Evolutionary conservation across 2,329 filamentous ascomycete genomes (phyloP).

Genomic region (Phaeosphaeriaceae sp.): DNA sequence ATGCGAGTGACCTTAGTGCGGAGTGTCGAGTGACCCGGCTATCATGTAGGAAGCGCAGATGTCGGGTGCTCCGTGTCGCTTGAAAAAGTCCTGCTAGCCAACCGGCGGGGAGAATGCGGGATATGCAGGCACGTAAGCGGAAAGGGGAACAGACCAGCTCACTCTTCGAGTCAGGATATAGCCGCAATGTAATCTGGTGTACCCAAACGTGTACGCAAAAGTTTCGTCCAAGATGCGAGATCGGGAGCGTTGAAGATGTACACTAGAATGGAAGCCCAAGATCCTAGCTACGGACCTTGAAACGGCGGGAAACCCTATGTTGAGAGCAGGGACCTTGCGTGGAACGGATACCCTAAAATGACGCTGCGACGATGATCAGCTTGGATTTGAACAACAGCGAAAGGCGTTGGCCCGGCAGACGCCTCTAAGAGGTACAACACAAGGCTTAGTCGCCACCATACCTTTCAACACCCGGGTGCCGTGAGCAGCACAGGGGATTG

Average conservation of each 20-base stretch:
- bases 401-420: slow-evolving; percentile 21
- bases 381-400: slow-evolving; percentile 28
- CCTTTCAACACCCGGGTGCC: slow-evolving; percentile 28
- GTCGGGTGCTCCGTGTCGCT: slow-evolving; percentile 36
- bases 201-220: background rate
- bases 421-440: slow-evolving; percentile 31
- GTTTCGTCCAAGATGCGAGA: slow-evolving; percentile 13
- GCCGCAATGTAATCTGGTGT: background rate
- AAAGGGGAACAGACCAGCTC: slow-evolving; percentile 2
- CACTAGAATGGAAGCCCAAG: slow-evolving; percentile 8
- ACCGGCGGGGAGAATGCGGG: slow-evolving; percentile 17
- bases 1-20: slow-evolving; percentile 29
- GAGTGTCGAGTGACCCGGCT: slow-evolving; percentile 27
- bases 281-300: slow-evolving; percentile 23
- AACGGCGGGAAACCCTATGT: slow-evolving; percentile 14
- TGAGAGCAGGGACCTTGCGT: slow-evolving; percentile 16
- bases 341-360: slow-evolving; percentile 25
- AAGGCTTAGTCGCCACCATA: slow-evolving; percentile 37
- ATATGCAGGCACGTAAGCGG: slow-evolving; percentile 17
- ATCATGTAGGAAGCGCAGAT: slow-evolving; percentile 27
- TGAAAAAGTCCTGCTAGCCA: slow-evolving; percentile 28
- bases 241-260: background rate
- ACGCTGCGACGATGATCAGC: slow-evolving; percentile 41
- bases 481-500: slow-evolving; percentile 24
- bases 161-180: background rate